phyloP scores from a whole-genome alignment of 129 eudicot genomes.

The Centella asiatica region DNA sequence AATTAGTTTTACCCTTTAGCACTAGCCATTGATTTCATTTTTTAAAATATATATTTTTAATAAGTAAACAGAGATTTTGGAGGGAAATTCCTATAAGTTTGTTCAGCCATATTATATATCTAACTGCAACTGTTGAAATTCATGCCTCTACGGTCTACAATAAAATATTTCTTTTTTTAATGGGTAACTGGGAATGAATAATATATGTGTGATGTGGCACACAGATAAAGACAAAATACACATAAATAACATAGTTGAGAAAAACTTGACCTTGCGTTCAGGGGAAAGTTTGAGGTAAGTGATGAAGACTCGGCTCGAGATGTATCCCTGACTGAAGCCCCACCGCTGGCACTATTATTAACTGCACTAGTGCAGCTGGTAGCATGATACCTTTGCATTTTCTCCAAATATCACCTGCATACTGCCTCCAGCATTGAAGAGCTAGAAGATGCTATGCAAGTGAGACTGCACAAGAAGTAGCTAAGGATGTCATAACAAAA shows the following conservation, averaged over 20 bases:
- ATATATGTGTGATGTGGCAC: neutral
- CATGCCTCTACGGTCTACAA: neutral
- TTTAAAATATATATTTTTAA: no score
- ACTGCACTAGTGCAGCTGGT: slow-evolving; percentile 95
- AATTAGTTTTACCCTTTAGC: no score
- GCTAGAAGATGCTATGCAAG: slow-evolving; percentile 22
- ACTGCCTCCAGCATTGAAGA: slow-evolving; percentile 72
- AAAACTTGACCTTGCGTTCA: slow-evolving; percentile 45
- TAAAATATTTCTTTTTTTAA: neutral
- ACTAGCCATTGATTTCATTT: no score
- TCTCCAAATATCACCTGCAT: slow-evolving; percentile 85
- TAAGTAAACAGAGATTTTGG: no score
- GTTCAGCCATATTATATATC: neutral
- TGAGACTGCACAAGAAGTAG: slow-evolving; percentile 21
- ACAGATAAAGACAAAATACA: neutral
- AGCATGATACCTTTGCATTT: slow-evolving; percentile 98
- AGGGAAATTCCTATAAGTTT: neutral
- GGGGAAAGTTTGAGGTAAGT: slow-evolving; percentile 51
- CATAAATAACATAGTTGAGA: neutral
- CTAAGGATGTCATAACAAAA: neutral
- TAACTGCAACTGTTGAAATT: neutral
- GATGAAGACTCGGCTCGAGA: slow-evolving; percentile 70
- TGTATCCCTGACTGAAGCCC: slow-evolving; percentile 61
- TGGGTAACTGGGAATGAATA: neutral
- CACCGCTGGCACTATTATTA: slow-evolving; percentile 71